Evolutionary conservation across 1,284 basidiomycete species (phyloP).

Genomic region (Sporisorium iseilematis-ciliati): DNA sequence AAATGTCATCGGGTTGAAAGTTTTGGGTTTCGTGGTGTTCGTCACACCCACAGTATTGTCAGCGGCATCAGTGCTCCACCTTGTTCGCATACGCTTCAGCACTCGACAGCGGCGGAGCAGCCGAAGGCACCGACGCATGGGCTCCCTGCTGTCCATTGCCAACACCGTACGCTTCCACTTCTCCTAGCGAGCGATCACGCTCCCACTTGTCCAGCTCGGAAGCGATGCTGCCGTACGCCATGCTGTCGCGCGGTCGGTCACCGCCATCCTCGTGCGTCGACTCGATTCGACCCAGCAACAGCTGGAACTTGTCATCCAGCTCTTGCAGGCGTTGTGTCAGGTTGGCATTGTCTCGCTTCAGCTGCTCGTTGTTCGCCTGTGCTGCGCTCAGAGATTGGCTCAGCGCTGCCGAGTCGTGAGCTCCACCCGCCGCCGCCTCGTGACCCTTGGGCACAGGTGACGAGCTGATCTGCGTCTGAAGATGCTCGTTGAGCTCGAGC

Average conservation of each 20-base stretch:
- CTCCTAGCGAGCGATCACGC: conserved; percentile 35
- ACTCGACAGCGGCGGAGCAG: conserved; percentile 29
- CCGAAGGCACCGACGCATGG: neutral
- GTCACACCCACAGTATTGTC: neutral
- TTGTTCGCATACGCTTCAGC: conserved; percentile 39
- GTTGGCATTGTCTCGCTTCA: conserved; percentile 54
- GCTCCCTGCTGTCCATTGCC: neutral
- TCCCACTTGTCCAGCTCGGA: conserved; percentile 66
- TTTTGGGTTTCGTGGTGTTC: neutral
- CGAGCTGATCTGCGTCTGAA: conserved; percentile 41
- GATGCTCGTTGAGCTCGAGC: conserved; percentile 54
- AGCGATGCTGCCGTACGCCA: conserved; percentile 58
- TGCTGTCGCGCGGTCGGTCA: conserved; percentile 37
- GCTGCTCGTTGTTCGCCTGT: conserved; percentile 55
- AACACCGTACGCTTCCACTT: conserved; percentile 20
- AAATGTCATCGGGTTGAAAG: neutral
- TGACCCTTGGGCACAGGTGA: conserved; percentile 6
- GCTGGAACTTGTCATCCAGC: conserved; percentile 61
- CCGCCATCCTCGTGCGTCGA: conserved; percentile 48
- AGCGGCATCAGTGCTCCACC: conserved; percentile 15
- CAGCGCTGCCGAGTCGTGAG: conserved; percentile 20
- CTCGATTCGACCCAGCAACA: conserved; percentile 59
- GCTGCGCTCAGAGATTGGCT: conserved; percentile 31
- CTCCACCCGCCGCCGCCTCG: conserved; percentile 5
- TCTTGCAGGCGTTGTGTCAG: conserved; percentile 57